Evolutionary conservation across 2,329 filamentous ascomycete genomes (phyloP), one percentile per base, ranked within the genome.

Genomic region (Gaeumannomyces sp.): DNA sequence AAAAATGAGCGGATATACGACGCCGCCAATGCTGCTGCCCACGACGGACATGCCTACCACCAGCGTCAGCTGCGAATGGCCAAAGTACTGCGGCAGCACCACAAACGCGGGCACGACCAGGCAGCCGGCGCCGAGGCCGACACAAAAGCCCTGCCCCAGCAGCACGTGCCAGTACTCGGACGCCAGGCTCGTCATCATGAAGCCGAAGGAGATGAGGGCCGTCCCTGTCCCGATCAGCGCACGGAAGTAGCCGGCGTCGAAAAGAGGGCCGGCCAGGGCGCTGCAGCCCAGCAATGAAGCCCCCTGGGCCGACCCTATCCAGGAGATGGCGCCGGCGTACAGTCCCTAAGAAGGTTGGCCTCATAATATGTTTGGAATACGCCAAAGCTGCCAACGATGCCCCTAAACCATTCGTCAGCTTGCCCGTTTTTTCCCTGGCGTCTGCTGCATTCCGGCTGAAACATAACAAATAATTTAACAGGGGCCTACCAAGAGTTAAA

Each of bases 311-410:
- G 79, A 78, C 22, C 81, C 81, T 22, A 84, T 80, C 75, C 74
- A 80, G 6, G 79, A 75, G 13, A 81, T 79, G 29, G 69, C 67
- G 76, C 74, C 57, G 65, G 72, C 63, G 65, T 70, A 38, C 53
- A 70, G 27, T 70, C 60, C 65, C 70, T 64, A 70, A 83, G 66
- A 11, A 64, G 25, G 25, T 57, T 57, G 45, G 73, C 75, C 63
- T 75, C 71, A 68, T 86, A 87, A 73, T 85, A 84, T 2, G 79
- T 80, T 68, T 87, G 83, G 68, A 83, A 87, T 1, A 82, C 79
- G 8, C 82, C 81, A 65, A 84, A 86, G 10, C 80, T 69, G 65
- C 71, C 76, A 45, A 75, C 64, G 3, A 78, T 69, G 1, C 77
- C 76, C 79, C 61, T 63, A 14, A n/a, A n/a, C 5, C 33, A 14